phyloP scores from a whole-genome alignment of 371 early-diverging fungal species.

The Encephalitozoon intestinalis region DNA sequence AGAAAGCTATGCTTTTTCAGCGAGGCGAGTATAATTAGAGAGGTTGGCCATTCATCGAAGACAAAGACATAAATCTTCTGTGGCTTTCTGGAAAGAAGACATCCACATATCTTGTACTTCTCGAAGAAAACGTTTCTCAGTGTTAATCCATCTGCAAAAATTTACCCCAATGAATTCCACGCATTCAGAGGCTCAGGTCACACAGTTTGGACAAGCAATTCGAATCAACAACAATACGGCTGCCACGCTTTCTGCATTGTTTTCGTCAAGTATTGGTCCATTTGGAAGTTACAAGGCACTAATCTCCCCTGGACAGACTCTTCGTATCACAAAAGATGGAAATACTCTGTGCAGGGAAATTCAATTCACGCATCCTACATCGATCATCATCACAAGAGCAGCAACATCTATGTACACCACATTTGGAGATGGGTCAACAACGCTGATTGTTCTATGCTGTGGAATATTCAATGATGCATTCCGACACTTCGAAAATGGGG shows the following conservation, averaged over 20 bases:
- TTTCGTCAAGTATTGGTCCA: conserved; percentile 90
- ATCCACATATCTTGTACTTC: not conserved
- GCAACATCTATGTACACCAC: conserved; percentile 94
- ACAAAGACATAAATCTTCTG: too few relatives aligned
- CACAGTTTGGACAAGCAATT: conserved; percentile 78
- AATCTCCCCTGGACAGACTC: conserved; percentile 69
- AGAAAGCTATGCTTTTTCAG: not conserved
- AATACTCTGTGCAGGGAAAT: conserved; percentile 68
- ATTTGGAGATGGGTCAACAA: conserved; percentile 95
- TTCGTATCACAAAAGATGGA: conserved; percentile 62
- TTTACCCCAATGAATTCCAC: conserved; percentile 50
- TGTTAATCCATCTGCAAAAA: not conserved
- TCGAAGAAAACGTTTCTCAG: too few relatives aligned
- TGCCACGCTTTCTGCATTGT: conserved; percentile 79
- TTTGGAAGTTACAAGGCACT: conserved; percentile 93
- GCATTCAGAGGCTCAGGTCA: conserved; percentile 59
- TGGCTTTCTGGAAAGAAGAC: not conserved
- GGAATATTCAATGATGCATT: conserved; percentile 90
- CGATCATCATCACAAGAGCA: conserved; percentile 93
- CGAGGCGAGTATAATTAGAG: not conserved
- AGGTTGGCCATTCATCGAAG: too few relatives aligned
- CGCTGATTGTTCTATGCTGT: conserved; percentile 83
- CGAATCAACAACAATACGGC: conserved; percentile 89
- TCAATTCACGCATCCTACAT: conserved; percentile 97
- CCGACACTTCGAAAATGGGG: conserved; percentile 83